These are phyloP conservation scores for Corynascus novoguineensis DNA, from an alignment of 495 filamentous ascomycete genomes.

Conservation along the genomic window DNA sequence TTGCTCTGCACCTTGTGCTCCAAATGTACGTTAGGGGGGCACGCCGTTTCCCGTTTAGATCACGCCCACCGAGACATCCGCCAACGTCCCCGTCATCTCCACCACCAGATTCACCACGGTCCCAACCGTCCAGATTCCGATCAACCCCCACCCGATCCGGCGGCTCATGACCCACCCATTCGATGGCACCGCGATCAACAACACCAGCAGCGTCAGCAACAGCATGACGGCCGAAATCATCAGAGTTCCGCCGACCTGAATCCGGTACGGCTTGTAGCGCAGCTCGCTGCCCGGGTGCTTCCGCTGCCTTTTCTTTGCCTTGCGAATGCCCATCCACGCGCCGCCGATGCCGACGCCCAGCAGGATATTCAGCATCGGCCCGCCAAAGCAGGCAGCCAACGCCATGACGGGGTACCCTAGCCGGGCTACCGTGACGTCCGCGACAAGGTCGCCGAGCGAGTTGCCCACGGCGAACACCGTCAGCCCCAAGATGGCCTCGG, in stretches of 20 bases:
- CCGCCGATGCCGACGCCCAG: constrained; percentile 88
- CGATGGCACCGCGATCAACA: constrained; percentile 75
- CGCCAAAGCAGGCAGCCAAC: constrained; percentile 89
- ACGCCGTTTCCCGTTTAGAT: background rate
- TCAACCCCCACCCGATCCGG: constrained; percentile 73
- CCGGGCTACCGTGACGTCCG: constrained; percentile 87
- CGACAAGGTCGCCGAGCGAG: constrained; percentile 88
- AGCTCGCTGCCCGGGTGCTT: constrained; percentile 54
- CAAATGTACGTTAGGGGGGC: too few relatives aligned
- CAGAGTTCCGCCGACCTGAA: constrained; percentile 77
- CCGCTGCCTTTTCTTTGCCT: constrained; percentile 47
- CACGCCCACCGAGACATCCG: constrained; percentile 29
- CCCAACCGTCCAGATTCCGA: constrained; percentile 80
- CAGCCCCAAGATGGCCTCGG: constrained; percentile 90
- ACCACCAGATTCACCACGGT: constrained; percentile 76
- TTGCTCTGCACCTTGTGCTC: too few relatives aligned
- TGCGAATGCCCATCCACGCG: constrained; percentile 69
- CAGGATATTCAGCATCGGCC: constrained; percentile 95
- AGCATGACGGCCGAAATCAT: constrained; percentile 76
- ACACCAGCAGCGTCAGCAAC: constrained; percentile 68
- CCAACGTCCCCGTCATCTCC: constrained; percentile 60
- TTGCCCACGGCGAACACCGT: constrained; percentile 98
- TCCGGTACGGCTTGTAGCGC: constrained; percentile 60
- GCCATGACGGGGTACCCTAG: constrained; percentile 98
- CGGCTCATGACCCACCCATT: constrained; percentile 89